These are phyloP conservation scores for Anisodus acutangulus DNA, from an alignment of 257 asterid genomes.

Conservation along the genomic window DNA sequence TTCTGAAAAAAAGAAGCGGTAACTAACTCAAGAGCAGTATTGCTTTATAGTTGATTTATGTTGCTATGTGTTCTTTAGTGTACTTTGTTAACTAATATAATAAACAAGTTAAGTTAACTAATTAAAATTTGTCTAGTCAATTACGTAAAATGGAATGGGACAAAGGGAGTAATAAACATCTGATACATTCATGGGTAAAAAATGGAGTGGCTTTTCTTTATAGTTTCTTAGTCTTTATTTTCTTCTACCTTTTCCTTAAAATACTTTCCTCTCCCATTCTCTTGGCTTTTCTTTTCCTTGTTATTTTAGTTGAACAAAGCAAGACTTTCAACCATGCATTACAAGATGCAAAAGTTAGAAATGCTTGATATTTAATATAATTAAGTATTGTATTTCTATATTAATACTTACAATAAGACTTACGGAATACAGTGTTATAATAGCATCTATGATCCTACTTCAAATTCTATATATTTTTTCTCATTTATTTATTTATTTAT, in stretches of 20 bases:
- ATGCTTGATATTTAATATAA: not conserved
- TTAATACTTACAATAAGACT: not conserved
- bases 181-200: slow-evolving; percentile 1
- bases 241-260: not conserved
- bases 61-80: no score
- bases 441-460: not conserved
- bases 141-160: not conserved
- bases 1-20: no score
- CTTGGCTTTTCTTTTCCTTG: not conserved
- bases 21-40: no score
- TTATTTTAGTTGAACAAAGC: not conserved
- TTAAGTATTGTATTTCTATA: not conserved
- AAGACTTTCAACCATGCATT: not conserved
- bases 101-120: not conserved
- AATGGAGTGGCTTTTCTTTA: not conserved
- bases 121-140: slow-evolving; percentile 10
- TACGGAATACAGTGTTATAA: not conserved
- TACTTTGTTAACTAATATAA: not conserved
- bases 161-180: slow-evolving; percentile 13
- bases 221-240: not conserved
- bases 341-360: not conserved
- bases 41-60: no score
- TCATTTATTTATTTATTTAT: no score
- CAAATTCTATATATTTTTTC: not conserved
- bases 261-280: not conserved